Evolutionary conservation across 139 green algal genomes (phyloP).

Genomic region (Chlamydomonas incerta): DNA sequence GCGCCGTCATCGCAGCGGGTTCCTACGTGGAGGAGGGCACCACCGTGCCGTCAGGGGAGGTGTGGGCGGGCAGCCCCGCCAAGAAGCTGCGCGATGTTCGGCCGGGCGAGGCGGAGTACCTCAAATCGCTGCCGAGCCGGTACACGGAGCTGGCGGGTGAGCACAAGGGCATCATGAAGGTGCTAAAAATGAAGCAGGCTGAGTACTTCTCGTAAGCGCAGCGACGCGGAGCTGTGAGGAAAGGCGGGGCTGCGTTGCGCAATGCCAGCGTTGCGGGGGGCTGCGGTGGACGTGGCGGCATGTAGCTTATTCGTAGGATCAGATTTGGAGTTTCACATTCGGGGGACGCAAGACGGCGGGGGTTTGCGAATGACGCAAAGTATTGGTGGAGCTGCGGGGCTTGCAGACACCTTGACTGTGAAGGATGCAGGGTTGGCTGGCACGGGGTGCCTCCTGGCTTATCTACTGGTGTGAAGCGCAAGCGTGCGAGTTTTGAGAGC

Average conservation of each 20-base stretch:
- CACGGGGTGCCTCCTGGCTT: no score
- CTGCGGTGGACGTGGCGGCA: background rate
- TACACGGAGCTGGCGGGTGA: conserved; percentile 65
- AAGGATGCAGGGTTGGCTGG: no score
- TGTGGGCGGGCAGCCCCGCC: conserved; percentile 87
- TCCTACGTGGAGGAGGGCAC: conserved; percentile 84
- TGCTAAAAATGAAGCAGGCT: conserved; percentile 43
- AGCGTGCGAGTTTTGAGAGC: no score
- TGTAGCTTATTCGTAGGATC: background rate
- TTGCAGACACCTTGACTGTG: no score
- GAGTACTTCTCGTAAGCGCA: conserved; percentile 15
- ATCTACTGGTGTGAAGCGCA: no score
- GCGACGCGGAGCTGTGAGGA: background rate
- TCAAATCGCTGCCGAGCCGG: conserved; percentile 63
- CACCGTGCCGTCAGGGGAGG: conserved; percentile 79
- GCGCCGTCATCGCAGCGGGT: conserved; percentile 91
- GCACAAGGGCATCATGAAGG: conserved; percentile 61
- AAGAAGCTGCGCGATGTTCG: conserved; percentile 88
- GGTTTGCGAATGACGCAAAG: no score
- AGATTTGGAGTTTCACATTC: background rate
- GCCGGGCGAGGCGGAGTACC: conserved; percentile 84
- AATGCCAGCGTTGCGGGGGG: no score
- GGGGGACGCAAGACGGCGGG: no score
- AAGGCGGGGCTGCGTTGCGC: no score
- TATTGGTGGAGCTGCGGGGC: no score